These are phyloP conservation scores for Monosporozyma aquatica DNA, from an alignment of 805 yeast species.

Conservation along the genomic window DNA sequence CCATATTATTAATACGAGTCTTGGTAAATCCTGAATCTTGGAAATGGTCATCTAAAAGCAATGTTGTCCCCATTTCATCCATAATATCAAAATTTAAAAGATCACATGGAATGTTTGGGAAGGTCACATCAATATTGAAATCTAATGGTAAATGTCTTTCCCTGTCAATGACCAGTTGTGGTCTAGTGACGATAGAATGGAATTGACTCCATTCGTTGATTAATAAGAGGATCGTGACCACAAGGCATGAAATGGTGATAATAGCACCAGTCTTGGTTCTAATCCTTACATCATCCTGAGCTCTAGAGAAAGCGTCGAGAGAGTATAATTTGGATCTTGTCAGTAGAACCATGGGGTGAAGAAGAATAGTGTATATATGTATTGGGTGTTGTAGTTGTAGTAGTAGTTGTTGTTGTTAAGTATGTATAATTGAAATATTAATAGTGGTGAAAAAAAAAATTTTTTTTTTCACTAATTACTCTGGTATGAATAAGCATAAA, in stretches of 20 bases:
- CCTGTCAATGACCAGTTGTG: conserved; percentile 83
- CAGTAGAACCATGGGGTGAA: conserved; percentile 4
- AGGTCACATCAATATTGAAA: conserved; percentile 71
- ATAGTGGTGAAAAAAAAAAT: no score
- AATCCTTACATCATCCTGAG: conserved; percentile 86
- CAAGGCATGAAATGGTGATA: conserved; percentile 63
- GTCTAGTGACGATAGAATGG: conserved; percentile 54
- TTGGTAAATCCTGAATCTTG: conserved; percentile 69
- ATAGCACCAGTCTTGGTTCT: conserved; percentile 86
- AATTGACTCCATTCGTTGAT: conserved; percentile 71
- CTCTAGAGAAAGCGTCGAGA: conserved; percentile 83
- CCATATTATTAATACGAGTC: conserved; percentile 45
- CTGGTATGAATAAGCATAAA: no score
- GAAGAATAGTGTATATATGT: no score
- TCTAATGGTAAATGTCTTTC: conserved; percentile 66
- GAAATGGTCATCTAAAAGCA: conserved; percentile 52
- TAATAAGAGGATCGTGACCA: conserved; percentile 53
- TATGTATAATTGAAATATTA: no score
- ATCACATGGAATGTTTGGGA: conserved; percentile 82
- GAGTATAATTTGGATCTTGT: conserved; percentile 36
- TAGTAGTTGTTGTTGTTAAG: no score
- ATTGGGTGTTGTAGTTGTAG: no score
- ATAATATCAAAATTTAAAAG: conserved; percentile 71
- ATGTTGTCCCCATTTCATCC: conserved; percentile 81
- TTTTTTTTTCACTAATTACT: background rate